These are phyloP conservation scores for Jackrogersella multiformis DNA, from an alignment of 495 filamentous ascomycete genomes.

Conservation along the genomic window DNA sequence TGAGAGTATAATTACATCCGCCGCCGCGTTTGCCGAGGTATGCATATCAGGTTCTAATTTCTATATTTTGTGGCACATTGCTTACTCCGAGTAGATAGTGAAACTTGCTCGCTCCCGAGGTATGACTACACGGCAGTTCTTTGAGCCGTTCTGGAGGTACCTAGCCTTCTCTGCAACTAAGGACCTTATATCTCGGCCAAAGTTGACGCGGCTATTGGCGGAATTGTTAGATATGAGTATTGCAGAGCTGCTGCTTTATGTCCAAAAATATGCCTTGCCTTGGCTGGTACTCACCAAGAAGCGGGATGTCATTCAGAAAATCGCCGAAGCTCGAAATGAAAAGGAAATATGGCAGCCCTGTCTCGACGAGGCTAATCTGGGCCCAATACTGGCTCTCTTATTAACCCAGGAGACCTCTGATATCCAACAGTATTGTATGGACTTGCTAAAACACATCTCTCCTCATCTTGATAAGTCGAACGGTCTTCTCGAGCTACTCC, in stretches of 20 bases:
- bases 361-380: constrained; percentile 72
- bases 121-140: constrained; percentile 69
- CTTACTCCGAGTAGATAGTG: constrained; percentile 52
- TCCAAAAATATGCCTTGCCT: constrained; percentile 85
- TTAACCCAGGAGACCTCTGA: constrained; percentile 75
- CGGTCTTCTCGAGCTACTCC: constrained; percentile 73
- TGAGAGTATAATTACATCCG: constrained; percentile 78
- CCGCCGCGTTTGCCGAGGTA: constrained; percentile 83
- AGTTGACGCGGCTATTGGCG: constrained; percentile 81
- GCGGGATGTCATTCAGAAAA: constrained; percentile 78
- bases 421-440: constrained; percentile 73
- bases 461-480: constrained; percentile 69
- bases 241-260: constrained; percentile 73
- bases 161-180: constrained; percentile 82
- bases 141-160: constrained; percentile 86
- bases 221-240: constrained; percentile 80
- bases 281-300: constrained; percentile 82
- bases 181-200: constrained; percentile 79
- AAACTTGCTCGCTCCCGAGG: constrained; percentile 70
- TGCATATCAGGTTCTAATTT: not conserved
- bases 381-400: constrained; percentile 80
- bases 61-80: not conserved
- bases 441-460: constrained; percentile 70
- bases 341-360: constrained; percentile 50
- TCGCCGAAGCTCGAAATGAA: constrained; percentile 76